Evolutionary conservation across 192 early-diverging fungal species (phyloP).

Genomic region (Umbelopsis ramanniana): DNA sequence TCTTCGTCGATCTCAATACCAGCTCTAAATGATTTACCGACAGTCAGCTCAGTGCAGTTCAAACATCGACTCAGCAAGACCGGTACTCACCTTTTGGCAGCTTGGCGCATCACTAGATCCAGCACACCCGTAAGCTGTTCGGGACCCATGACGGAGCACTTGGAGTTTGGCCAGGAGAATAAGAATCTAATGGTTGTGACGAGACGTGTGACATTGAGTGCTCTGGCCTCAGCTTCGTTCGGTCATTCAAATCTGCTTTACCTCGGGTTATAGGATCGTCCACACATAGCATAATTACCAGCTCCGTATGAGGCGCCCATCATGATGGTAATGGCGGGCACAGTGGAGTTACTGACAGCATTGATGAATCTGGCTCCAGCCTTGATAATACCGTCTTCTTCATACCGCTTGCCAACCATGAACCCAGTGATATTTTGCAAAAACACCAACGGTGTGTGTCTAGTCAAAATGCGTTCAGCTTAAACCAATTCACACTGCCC

Average conservation of each 20-base stretch:
- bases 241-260: neutral
- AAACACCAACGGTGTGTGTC: constrained; percentile 63
- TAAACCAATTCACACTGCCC: too few relatives aligned
- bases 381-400: constrained; percentile 74
- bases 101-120: constrained; percentile 68
- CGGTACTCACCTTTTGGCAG: constrained; percentile 51
- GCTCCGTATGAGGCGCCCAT: constrained; percentile 74
- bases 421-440: constrained; percentile 75
- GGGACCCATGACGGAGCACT: constrained; percentile 71
- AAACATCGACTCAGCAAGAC: neutral
- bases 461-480: constrained; percentile 7
- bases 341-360: constrained; percentile 64
- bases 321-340: constrained; percentile 64
- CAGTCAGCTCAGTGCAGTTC: neutral
- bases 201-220: too few relatives aligned
- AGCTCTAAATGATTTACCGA: constrained; percentile 30
- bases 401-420: constrained; percentile 70
- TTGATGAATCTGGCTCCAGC: constrained; percentile 71
- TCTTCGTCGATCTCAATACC: constrained; percentile 60
- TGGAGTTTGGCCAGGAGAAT: constrained; percentile 73
- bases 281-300: constrained; percentile 73
- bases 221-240: too few relatives aligned
- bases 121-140: constrained; percentile 73
- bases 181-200: constrained; percentile 49
- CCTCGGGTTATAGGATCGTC: constrained; percentile 66